Percentiles rank a stretch among this genome's conserved stretches.
These are phyloP conservation scores for Suillus ampliporus DNA, from an alignment of 768 basidiomycete genomes.

Conservation along the genomic window DNA sequence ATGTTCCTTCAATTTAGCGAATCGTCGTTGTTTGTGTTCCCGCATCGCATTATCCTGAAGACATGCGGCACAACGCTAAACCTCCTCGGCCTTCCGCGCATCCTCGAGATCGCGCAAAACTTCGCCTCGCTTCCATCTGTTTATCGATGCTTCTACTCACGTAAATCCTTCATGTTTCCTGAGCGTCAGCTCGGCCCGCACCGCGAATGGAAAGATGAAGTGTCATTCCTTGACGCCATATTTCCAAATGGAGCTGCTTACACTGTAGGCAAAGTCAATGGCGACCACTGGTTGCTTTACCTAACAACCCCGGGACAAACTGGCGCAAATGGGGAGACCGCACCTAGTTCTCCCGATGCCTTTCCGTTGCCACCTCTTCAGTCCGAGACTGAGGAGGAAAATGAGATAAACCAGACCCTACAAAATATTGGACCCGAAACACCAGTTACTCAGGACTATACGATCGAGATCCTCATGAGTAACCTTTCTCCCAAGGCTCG, in stretches of 20 bases:
- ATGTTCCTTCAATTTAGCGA: slow-evolving; percentile 63
- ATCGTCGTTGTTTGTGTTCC: slow-evolving; percentile 93
- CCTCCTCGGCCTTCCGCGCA: slow-evolving; percentile 91
- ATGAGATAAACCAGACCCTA: slow-evolving; percentile 14
- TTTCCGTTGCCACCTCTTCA: slow-evolving; percentile 21
- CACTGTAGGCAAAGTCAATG: slow-evolving; percentile 96
- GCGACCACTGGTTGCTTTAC: slow-evolving; percentile 98
- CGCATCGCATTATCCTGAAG: slow-evolving; percentile 96
- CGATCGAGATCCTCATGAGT: slow-evolving; percentile 98
- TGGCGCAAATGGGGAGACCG: slow-evolving; percentile 26
- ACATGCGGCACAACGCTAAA: slow-evolving; percentile 99
- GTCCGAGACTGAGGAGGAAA: slow-evolving; percentile 17
- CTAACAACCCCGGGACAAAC: slow-evolving; percentile 66
- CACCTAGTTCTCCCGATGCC: slow-evolving; percentile 25
- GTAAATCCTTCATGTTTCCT: slow-evolving; percentile 99
- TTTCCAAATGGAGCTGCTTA: slow-evolving; percentile 92
- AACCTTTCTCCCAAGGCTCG: slow-evolving; percentile 80
- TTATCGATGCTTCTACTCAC: slow-evolving; percentile 94
- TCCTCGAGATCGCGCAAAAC: slow-evolving; percentile 87
- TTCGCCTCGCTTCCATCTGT: slow-evolving; percentile 72
- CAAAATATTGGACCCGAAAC: slow-evolving; percentile 20
- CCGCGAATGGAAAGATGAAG: slow-evolving; percentile 91
- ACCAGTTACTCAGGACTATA: slow-evolving; percentile 70
- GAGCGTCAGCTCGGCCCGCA: slow-evolving; percentile 94
- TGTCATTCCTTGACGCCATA: slow-evolving; percentile 87